Evolutionary conservation across 805 yeast genomes (phyloP), one percentile per base, ranked within the genome.

Genomic region (Pichia kluyveri): DNA sequence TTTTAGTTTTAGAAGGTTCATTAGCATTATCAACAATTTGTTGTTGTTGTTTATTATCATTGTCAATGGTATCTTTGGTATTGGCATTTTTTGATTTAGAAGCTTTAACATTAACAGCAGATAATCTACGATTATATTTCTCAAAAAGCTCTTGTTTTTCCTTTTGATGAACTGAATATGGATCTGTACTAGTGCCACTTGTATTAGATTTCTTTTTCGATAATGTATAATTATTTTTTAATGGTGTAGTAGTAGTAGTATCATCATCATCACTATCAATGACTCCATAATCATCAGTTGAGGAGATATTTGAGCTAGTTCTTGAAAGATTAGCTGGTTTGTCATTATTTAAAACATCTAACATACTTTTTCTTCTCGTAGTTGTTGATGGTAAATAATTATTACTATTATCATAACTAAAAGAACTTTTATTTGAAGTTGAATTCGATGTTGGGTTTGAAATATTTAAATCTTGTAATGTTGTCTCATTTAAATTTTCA

Each of bases 61-160:
- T 30, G 7, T 34, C 12, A 15, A 14, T 12, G 6, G 1, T 15
- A 14, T 34, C 15, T 14, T 34, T 34, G 12, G 5, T 34, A 34
- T 34, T 15, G 15, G 8, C 17, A 34, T 23, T 6, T 23, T 6
- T 23, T 23, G 26, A 5, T 23, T 23, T 23, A 6, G 26, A 46
- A 4, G 55, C 44, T 8, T 18, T 43, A 17, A 45, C 48, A 15
- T 56, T 54, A 11, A 56, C 57, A n/a, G 60, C 54, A n/a, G 60
- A 54, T 54, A 63, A 52, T 38, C 66, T 53, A 28, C 65, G 45
- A 27, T 63, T 56, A 46, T 63, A 63, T 41, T 60, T 61, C 18
- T 62, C 67, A 42, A 63, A 56, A 17, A 63, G 53, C n/a, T 63
- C 54, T 26, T 48, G 42, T 32, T 48, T 54, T 18, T 55, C 53